Evolutionary conservation across 768 basidiomycete genomes (phyloP).

Genomic region (Tubosaeta brunneosetosa): DNA sequence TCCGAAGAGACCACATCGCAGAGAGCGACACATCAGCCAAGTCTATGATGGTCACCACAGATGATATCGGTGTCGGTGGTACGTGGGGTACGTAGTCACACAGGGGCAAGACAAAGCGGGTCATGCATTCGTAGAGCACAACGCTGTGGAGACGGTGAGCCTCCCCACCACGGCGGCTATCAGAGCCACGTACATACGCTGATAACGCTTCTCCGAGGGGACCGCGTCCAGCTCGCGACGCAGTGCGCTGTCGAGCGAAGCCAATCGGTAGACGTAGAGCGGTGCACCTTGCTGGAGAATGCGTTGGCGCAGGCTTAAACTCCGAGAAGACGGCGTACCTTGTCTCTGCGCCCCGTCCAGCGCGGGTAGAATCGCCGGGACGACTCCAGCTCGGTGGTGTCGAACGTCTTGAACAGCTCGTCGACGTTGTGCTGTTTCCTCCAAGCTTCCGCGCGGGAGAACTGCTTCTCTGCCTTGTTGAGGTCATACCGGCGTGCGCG

Average conservation of each 20-base stretch:
- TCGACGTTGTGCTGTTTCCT: constrained; percentile 56
- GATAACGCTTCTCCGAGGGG: constrained; percentile 51
- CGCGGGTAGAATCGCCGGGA: constrained; percentile 67
- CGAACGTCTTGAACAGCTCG: constrained; percentile 58
- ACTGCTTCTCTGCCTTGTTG: constrained; percentile 63
- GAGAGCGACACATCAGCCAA: constrained; percentile 56
- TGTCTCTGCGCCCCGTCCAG: constrained; percentile 78
- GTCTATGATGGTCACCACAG: constrained; percentile 68
- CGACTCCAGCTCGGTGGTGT: constrained; percentile 53
- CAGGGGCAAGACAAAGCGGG: constrained; percentile 57
- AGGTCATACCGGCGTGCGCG: constrained; percentile 71
- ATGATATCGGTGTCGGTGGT: constrained; percentile 50
- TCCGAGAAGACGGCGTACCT: constrained; percentile 38
- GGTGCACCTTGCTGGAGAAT: constrained; percentile 56
- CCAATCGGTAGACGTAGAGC: constrained; percentile 70
- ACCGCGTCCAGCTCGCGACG: constrained; percentile 59
- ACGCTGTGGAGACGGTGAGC: constrained; percentile 38
- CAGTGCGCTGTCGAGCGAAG: constrained; percentile 47
- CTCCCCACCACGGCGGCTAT: too few species aligned
- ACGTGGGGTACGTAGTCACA: constrained; percentile 58
- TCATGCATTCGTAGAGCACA: constrained; percentile 63
- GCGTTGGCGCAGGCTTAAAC: neutral
- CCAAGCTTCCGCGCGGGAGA: constrained; percentile 66
- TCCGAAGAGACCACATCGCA: constrained; percentile 65
- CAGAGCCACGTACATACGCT: constrained; percentile 57